A percentile compares a stretch with the other conserved stretches of the same genome.
Conservation (phyloP, 2,329 filamentous ascomycete genomes). For the Chaetomium sp. region DNA sequence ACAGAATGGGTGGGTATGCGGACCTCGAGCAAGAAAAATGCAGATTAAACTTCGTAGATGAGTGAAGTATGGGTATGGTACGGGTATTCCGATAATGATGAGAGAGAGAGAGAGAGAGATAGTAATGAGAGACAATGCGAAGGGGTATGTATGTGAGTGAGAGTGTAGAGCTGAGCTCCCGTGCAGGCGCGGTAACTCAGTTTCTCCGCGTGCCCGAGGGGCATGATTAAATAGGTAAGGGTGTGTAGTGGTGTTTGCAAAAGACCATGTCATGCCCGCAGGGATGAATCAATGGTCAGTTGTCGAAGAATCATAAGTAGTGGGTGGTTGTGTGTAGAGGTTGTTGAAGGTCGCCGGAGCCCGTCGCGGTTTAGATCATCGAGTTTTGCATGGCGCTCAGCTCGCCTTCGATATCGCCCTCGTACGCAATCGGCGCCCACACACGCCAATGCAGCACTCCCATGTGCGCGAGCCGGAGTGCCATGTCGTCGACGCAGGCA, state of each 20-base stretch:
- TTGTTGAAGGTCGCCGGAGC: neutral
- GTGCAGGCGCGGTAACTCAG: neutral
- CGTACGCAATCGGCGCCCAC: slow-evolving; percentile 77
- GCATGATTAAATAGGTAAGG: slow-evolving; percentile 13
- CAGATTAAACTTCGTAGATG: slow-evolving; percentile 26
- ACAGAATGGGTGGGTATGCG: neutral
- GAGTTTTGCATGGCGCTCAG: slow-evolving; percentile 12
- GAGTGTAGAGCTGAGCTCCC: neutral
- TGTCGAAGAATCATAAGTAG: slow-evolving; percentile 1
- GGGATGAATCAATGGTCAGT: neutral
- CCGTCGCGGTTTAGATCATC: slow-evolving; percentile 3
- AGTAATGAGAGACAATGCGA: neutral
- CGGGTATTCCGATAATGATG: slow-evolving; percentile 23
- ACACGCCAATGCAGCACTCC: slow-evolving; percentile 87
- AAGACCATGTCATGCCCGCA: neutral
- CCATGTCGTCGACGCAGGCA: slow-evolving; percentile 65
- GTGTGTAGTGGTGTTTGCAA: neutral
- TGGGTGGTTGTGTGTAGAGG: neutral
- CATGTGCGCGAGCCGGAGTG: slow-evolving; percentile 78
- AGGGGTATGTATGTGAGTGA: neutral
- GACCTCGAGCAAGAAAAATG: slow-evolving; percentile 23
- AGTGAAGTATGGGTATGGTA: slow-evolving; percentile 13
- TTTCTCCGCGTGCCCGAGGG: neutral
- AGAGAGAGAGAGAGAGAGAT: neutral
- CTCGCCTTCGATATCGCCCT: slow-evolving; percentile 43